Percentiles rank a stretch among this genome's conserved stretches.
These are phyloP conservation scores for Mortierella sp. DNA, from an alignment of 371 early-diverging fungal species.

Conservation along the genomic window DNA sequence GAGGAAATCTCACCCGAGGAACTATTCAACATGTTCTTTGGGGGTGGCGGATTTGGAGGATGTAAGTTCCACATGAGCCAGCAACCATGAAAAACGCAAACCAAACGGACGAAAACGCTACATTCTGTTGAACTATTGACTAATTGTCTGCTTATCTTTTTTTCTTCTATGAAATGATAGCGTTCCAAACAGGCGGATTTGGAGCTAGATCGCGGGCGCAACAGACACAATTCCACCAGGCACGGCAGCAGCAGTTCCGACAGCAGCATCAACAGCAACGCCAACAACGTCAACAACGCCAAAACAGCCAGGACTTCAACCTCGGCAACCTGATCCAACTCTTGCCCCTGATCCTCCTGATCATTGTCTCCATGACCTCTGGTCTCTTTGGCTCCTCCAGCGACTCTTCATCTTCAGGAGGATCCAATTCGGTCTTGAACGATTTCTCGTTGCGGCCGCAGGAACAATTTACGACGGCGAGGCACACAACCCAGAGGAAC, in stretches of 20 bases:
- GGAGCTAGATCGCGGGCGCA: conserved; percentile 27
- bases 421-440: conserved; percentile 2
- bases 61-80: too few species aligned
- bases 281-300: conserved; percentile 22
- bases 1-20: conserved; percentile 95
- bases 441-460: conserved; percentile 46
- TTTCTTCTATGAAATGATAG: conserved; percentile 12
- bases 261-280: conserved; percentile 35
- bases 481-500: conserved; percentile 24
- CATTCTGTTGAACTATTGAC: too few species aligned
- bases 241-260: conserved; percentile 30
- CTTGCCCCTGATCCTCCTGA: conserved; percentile 41
- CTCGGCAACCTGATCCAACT: conserved; percentile 33
- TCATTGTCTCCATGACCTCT: conserved; percentile 34
- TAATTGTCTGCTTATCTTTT: not conserved
- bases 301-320: conserved; percentile 2
- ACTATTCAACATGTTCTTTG: conserved; percentile 97
- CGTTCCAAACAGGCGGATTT: conserved; percentile 57
- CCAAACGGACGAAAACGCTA: too few species aligned
- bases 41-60: conserved; percentile 67
- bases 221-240: conserved; percentile 27
- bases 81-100: too few species aligned
- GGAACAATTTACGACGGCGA: conserved; percentile 28
- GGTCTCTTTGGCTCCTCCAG: conserved; percentile 28
- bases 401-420: conserved; percentile 10